phyloP scores from a whole-genome alignment of 768 basidiomycete genomes.

The Tricholoma saponaceum region DNA sequence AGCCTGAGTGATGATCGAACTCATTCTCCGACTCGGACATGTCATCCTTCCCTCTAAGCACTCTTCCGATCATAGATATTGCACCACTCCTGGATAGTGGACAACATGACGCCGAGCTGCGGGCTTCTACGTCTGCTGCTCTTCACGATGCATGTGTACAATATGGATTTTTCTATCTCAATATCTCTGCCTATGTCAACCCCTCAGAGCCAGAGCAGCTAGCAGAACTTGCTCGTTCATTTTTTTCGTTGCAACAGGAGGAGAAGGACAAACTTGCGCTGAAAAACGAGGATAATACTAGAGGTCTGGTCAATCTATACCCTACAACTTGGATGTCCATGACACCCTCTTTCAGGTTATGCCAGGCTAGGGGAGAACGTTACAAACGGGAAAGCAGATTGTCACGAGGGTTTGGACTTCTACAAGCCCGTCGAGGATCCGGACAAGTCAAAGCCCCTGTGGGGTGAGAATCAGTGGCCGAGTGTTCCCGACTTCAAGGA shows the following conservation, averaged over 20 bases:
- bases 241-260: conserved; percentile 69
- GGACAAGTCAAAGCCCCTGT: conserved; percentile 65
- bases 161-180: conserved; percentile 89
- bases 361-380: conserved; percentile 79
- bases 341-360: conserved; percentile 55
- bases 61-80: conserved; percentile 71
- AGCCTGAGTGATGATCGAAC: no score
- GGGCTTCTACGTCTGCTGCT: conserved; percentile 45
- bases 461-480: conserved; percentile 92
- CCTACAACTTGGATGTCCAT: not conserved
- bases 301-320: conserved; percentile 46
- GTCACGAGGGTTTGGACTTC: conserved; percentile 82
- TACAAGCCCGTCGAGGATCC: conserved; percentile 70
- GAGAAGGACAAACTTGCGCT: conserved; percentile 77
- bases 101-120: conserved; percentile 29
- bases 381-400: conserved; percentile 80
- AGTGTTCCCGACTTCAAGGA: conserved; percentile 49
- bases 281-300: conserved; percentile 62
- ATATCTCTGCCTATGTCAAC: conserved; percentile 58
- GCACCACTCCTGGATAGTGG: conserved; percentile 52
- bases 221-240: conserved; percentile 57
- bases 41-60: conserved; percentile 10
- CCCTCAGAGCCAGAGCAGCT: conserved; percentile 62
- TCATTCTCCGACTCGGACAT: no score
- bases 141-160: conserved; percentile 72